Evolutionary conservation across 331 rosid genomes (phyloP).

Genomic region (Pyracantha coccinea): DNA sequence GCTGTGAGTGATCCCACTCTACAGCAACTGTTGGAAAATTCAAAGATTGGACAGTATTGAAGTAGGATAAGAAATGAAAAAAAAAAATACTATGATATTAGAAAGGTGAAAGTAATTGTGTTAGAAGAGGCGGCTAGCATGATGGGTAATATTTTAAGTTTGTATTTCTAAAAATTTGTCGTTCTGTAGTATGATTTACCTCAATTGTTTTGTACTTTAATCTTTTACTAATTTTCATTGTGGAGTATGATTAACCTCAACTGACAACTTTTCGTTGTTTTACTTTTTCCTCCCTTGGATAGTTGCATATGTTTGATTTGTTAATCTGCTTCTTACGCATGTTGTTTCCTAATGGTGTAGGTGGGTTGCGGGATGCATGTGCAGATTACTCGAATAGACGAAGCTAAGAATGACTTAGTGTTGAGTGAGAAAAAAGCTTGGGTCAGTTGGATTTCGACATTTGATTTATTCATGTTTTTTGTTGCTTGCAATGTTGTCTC

Average conservation of each 20-base stretch:
- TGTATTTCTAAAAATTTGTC: neutral
- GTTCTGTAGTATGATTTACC: neutral
- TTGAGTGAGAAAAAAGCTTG: conserved; percentile 80
- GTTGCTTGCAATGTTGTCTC: neutral
- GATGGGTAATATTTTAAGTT: neutral
- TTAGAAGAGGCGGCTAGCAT: neutral
- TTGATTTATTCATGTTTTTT: conserved; percentile 6
- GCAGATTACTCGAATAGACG: no score
- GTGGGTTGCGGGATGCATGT: conserved; percentile 33
- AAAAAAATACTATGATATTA: neutral
- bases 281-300: no score
- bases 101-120: neutral
- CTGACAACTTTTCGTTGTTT: no score
- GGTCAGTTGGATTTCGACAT: conserved; percentile 42
- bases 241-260: no score
- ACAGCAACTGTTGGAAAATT: no score
- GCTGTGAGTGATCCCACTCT: no score
- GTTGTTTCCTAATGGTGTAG: no score
- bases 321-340: no score
- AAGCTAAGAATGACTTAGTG: conserved; percentile 15
- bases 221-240: neutral
- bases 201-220: neutral
- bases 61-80: no score
- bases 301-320: no score
- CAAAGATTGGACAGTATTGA: no score